Evolutionary conservation across 75 land plant species (phyloP).

Genomic region (Cryptomeria japonica): DNA sequence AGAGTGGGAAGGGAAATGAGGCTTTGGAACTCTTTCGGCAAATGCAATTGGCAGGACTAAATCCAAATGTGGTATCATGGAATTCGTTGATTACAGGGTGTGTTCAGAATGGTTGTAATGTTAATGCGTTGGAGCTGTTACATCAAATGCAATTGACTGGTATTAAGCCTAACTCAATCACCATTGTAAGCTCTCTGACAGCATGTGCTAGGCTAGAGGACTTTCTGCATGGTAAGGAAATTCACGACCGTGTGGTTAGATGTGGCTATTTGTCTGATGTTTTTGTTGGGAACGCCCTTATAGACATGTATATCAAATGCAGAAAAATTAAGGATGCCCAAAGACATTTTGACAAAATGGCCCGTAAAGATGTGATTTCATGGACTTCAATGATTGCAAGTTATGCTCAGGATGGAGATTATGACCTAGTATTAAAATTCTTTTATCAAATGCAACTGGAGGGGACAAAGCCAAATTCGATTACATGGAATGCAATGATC

Average conservation of each 20-base stretch:
- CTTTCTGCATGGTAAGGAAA: conserved; percentile 35
- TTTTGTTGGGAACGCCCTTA: conserved; percentile 44
- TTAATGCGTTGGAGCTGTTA: conserved; percentile 33
- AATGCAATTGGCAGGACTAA: conserved; percentile 2
- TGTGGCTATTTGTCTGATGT: conserved; percentile 21
- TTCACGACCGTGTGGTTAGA: conserved; percentile 45
- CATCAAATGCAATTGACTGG: conserved; percentile 36
- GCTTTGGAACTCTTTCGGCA: conserved; percentile 10
- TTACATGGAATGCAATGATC: conserved; percentile 61
- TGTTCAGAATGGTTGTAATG: conserved; percentile 12
- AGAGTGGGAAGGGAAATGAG: not conserved
- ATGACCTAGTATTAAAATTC: conserved; percentile 37
- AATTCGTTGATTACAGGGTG: conserved; percentile 22
- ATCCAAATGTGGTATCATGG: conserved; percentile 22
- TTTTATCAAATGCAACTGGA: conserved; percentile 41
- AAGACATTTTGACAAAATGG: conserved; percentile 38
- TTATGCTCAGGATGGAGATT: conserved; percentile 27
- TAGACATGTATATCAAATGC: conserved; percentile 64
- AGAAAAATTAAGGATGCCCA: conserved; percentile 36
- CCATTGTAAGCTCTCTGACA: conserved; percentile 42
- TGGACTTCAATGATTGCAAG: conserved; percentile 8
- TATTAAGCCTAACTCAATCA: conserved; percentile 38
- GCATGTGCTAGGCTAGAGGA: conserved; percentile 29
- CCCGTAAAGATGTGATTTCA: conserved; percentile 33
- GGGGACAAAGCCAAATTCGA: conserved; percentile 29